Percentiles rank a stretch among this genome's conserved stretches.
Conservation (phyloP, 306 rosid genomes). For the Trifolium pratense region DNA sequence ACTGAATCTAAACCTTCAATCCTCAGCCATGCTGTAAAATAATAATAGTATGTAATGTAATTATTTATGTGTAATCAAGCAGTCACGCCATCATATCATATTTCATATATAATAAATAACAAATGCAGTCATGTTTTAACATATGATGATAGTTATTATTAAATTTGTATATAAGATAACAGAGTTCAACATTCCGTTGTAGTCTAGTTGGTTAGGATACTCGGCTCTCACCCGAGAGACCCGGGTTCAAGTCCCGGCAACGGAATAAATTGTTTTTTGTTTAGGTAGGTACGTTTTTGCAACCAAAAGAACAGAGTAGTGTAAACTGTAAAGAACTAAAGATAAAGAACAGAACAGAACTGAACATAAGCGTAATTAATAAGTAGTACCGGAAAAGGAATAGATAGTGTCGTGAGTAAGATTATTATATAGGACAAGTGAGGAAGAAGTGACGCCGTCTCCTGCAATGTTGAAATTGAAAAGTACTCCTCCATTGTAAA, state of each 20-base stretch:
- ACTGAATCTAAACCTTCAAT: conserved; percentile 54
- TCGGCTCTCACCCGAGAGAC: conserved; percentile 89
- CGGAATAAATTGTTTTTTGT: conserved; percentile 38
- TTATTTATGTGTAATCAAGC: too few species aligned
- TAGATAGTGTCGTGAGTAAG: conserved; percentile 65
- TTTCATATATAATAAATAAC: too few species aligned
- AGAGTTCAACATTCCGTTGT: conserved; percentile 49
- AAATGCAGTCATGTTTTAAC: too few species aligned
- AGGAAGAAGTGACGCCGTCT: conserved; percentile 40
- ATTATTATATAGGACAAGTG: conserved; percentile 56
- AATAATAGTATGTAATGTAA: too few species aligned
- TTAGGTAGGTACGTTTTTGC: too few species aligned
- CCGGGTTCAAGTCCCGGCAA: conserved; percentile 90
- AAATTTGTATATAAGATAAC: too few species aligned
- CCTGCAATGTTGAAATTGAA: conserved; percentile 34
- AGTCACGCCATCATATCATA: too few species aligned
- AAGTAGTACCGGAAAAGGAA: conserved; percentile 74
- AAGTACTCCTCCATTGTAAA: conserved; percentile 70
- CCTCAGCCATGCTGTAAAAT: conserved; percentile 70
- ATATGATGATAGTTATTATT: too few species aligned
- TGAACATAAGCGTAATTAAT: not conserved
- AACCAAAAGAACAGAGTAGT: not conserved
- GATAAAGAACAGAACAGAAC: not conserved
- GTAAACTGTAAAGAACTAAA: too few species aligned
- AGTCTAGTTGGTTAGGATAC: conserved; percentile 85